Evolutionary conservation across 139 green algal genomes (phyloP), one percentile per base, ranked within the genome.

Genomic region (Picochlorum sp.): DNA sequence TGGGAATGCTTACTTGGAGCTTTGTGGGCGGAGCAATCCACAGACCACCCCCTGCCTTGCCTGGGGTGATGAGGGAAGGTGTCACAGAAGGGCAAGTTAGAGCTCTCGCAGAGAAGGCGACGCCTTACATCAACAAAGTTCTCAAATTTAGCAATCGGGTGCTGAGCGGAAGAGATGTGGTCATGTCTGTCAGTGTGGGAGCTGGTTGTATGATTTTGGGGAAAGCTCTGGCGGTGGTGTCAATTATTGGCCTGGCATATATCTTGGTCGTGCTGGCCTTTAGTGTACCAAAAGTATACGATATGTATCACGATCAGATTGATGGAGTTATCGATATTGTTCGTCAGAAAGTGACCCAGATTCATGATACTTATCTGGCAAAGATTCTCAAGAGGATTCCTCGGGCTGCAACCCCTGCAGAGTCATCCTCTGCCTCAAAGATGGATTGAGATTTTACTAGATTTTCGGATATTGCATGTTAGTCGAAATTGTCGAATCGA

Each of bases 281-380:
- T 26, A 49, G 30, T 12, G 22, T 64, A n/a, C 68, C 59, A 20
- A 80, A 84, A 70, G 45, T 76, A 33, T 84, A 84, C 39, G 77
- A 84, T 67, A 52, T 82, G 59, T 77, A 69, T 47, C 74, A 84
- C 63, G 63, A 69, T 7, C 61, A 84, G 55, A 75, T 84, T 52
- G 77, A 84, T 56, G 30, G 40, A 24, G 53, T 35, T 8, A 6
- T 77, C 16, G 33, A 61, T 52, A 69, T 57, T 26, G 74, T 39
- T 3, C 61, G 69, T 7, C 22, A 61, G 28, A 47, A 70, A 26
- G 45, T 40, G 52, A 74, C 66, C 28, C n/a, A 50, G 16, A 39
- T 56, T 35, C 68, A 78, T 59, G 59, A 61, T 44, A 39, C 69
- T 55, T 71, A 78, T 37, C 52, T 67, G 32, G 24, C 40, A 28